Evolutionary conservation across 768 basidiomycete species (phyloP).

Genomic region (Coprinopsis cinerea): DNA sequence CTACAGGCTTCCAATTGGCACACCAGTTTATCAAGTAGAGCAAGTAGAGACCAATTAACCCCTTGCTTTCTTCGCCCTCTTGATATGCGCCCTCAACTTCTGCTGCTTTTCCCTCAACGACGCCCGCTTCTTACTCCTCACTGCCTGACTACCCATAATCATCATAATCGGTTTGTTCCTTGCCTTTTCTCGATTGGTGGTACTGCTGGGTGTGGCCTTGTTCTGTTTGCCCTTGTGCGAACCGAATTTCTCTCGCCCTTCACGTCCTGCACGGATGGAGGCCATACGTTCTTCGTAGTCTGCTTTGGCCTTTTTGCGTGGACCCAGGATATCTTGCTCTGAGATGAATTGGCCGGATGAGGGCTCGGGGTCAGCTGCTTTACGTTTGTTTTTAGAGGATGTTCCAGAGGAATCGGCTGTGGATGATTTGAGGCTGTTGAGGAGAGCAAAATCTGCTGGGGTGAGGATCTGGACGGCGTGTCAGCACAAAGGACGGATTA

Average conservation of each 20-base stretch:
- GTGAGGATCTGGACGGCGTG: conserved; percentile 86
- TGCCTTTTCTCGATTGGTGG: conserved; percentile 89
- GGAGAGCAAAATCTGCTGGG: conserved; percentile 89
- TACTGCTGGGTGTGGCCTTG: conserved; percentile 74
- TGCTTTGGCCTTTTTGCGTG: conserved; percentile 88
- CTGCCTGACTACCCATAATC: conserved; percentile 71
- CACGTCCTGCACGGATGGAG: conserved; percentile 85
- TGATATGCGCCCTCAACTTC: conserved; percentile 70
- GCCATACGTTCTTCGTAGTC: conserved; percentile 93
- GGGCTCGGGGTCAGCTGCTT: conserved; percentile 76
- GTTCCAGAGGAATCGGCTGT: conserved; percentile 68
- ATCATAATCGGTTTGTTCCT: conserved; percentile 96
- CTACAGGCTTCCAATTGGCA: conserved; percentile 60
- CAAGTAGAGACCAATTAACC: conserved; percentile 13
- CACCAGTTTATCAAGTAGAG: conserved; percentile 20
- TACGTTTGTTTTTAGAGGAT: conserved; percentile 79
- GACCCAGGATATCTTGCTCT: conserved; percentile 89
- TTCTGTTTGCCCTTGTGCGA: conserved; percentile 89
- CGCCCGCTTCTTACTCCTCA: conserved; percentile 80
- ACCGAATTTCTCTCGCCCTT: conserved; percentile 91
- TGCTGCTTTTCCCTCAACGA: conserved; percentile 78
- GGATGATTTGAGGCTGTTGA: conserved; percentile 84
- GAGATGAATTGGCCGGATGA: conserved; percentile 66
- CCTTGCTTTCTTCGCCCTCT: conserved; percentile 53
- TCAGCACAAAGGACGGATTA: too few relatives aligned